Evolutionary conservation across 2,329 filamentous ascomycete genomes (phyloP), one percentile per base, ranked within the genome.

Genomic region (Trichoderma cornu-damae): DNA sequence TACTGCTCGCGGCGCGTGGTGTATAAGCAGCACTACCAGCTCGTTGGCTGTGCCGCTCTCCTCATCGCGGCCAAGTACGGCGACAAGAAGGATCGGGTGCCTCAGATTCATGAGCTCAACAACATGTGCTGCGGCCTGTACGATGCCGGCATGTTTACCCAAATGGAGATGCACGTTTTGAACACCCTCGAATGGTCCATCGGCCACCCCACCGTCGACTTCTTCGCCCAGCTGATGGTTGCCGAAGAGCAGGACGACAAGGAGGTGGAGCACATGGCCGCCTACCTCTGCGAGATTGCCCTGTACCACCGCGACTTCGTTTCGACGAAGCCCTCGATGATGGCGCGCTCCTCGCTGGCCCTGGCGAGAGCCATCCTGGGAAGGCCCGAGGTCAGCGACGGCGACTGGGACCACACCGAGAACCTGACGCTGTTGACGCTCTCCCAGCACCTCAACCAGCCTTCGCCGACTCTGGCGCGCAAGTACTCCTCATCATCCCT

Each of bases 131-230:
- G 94, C 76, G 92, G 89, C 35, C 82, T 97, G 37, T 99, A 99
- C 75, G 94, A 99, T 68, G 91, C 96, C 49, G 93, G 96, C 76
- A 99, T 99, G 94, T 99, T 99, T 77, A 93, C 92, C 9, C 94
- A 99, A 75, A 99, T 99, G 94, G 94, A 99, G 77, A 97, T 95
- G 92, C 94, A 99, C 73, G 93, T 99, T 35, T 82, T 99, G 66
- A 95, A 96, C 76, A 99, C 94, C 1, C 83, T 99, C 59, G 90
- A 95, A 71, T 99, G 94, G 94, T 85, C 87, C 64, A 89, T 99
- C 64, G 94, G 94, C 56, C 93, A 97, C 75, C 92, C 94, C 1
- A 97, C 94, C 26, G 89, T 96, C 63, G 93, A 97, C 73, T 89
- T 88, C 71, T 99, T 96, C 75, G 82, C 95, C 46, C 89, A 96